Evolutionary conservation across 305 asterid genomes (phyloP), one percentile per base, ranked within the genome.

Genomic region (Plantago lanceolata): DNA sequence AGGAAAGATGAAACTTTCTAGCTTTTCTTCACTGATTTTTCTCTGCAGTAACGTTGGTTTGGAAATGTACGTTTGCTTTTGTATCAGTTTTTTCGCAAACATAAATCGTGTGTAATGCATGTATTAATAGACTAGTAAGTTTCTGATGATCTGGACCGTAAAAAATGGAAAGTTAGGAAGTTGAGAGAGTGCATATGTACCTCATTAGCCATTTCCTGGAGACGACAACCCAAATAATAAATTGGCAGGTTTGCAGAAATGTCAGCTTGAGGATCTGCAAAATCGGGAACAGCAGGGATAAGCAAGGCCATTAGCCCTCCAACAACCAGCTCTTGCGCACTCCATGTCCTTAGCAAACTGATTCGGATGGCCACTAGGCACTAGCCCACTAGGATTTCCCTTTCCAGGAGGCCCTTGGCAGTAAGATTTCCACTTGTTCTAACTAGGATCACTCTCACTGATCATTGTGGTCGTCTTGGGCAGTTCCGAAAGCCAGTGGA

Each of bases 251-350:
- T 26, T 1, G 5, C 12, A 18, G 3, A 47, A 12, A 18, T 6
- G 44, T 11, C 51, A 4, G 65, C 40, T 2, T 60, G 19, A 0
- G 54, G 65, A 60, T 60, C 15, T n/a, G 8, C 16, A 12, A 29
- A 13, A 19, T 51, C 35, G 57, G 71, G 71, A 24, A 57, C 71
- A 2, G 56, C 61, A 7, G 55, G 62, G 33, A 70, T 1, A 6
- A 70, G 35, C 48, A 64, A 55, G 13, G 61, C 70, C 66, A 66
- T 61, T 17, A 66, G 19, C 21, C 72, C 68, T 14, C 71, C 76
- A 33, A 1, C 57, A 44, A 66, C 71, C 17, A 71, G 3, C 61
- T 64, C 71, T 24, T 35, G 6, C 3, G 63, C 69, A 3, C 74
- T 19, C 64, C 3, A 63, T 29, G 17, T 70, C 74, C 52, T 48